Evolutionary conservation across 768 basidiomycete species (phyloP).

Genomic region (Dioszegia aurantiaca): DNA sequence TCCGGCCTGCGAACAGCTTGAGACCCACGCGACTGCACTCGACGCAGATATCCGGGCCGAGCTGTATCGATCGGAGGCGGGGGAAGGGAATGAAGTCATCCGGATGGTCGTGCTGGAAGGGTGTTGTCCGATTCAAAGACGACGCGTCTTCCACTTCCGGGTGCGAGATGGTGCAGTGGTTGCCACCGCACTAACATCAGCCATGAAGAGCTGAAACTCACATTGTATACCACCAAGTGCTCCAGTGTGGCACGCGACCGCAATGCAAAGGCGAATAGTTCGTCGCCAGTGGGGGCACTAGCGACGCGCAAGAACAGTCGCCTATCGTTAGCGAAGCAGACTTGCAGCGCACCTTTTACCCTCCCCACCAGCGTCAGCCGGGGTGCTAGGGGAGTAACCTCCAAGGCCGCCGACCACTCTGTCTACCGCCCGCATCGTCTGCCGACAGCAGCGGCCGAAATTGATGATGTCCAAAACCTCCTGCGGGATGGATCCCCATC

Average conservation of each 20-base stretch:
- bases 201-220: not conserved
- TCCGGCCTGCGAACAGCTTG: not conserved
- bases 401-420: conserved; percentile 7
- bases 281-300: not conserved
- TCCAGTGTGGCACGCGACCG: not conserved
- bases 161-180: not conserved
- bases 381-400: not conserved
- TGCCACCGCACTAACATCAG: conserved; percentile 7
- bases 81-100: conserved; percentile 1
- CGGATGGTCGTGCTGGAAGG: conserved; percentile 5
- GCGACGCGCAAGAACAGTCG: conserved; percentile 9
- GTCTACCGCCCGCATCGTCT: conserved; percentile 2
- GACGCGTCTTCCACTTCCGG: not conserved
- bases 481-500: conserved; percentile 15
- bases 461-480: conserved; percentile 11
- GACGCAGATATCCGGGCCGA: conserved; percentile 17
- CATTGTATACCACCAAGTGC: conserved; percentile 11
- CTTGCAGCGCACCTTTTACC: not conserved
- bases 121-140: conserved; percentile 1
- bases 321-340: not conserved
- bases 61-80: conserved; percentile 8
- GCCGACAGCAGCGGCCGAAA: conserved; percentile 10
- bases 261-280: not conserved
- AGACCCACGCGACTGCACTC: conserved; percentile 5
- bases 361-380: not conserved